A percentile compares a stretch with the other conserved stretches of the same genome.
These are phyloP conservation scores for Lonicera japonica DNA, from an alignment of 129 eudicot species.

Conservation along the genomic window DNA sequence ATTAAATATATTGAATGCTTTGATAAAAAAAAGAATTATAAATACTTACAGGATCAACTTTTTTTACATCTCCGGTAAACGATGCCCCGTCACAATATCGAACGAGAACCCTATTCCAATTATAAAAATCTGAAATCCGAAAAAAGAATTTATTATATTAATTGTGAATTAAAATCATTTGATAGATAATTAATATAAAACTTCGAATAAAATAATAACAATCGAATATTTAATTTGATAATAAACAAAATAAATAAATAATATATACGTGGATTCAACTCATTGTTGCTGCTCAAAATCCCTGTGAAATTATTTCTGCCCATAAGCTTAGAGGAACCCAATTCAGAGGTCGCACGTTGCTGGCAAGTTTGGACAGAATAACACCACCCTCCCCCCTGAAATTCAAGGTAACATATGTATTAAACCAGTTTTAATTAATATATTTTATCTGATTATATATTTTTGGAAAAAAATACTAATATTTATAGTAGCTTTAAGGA, in stretches of 20 bases:
- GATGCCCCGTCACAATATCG: conserved; percentile 1
- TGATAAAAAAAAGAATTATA: too few relatives aligned
- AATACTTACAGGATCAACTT: neutral
- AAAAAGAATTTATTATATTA: neutral
- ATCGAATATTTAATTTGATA: too few relatives aligned
- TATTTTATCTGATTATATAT: too few relatives aligned
- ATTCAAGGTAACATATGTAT: neutral
- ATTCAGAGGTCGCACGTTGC: neutral
- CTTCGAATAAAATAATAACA: too few relatives aligned
- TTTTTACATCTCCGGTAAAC: neutral
- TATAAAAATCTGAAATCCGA: neutral
- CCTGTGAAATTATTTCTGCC: neutral
- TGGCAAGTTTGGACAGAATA: neutral
- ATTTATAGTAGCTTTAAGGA: too few relatives aligned
- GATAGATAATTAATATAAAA: too few relatives aligned
- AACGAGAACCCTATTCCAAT: conserved; percentile 1
- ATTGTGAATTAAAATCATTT: neutral
- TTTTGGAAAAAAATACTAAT: too few relatives aligned
- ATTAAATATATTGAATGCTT: too few relatives aligned
- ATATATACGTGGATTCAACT: neutral
- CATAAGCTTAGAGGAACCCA: neutral
- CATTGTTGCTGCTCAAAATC: neutral
- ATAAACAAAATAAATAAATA: neutral
- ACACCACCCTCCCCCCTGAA: conserved; percentile 1
- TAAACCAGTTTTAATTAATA: too few relatives aligned